Base-by-base conservation (phyloP, 306 rosid species). In the Castanea sativa region DNA sequence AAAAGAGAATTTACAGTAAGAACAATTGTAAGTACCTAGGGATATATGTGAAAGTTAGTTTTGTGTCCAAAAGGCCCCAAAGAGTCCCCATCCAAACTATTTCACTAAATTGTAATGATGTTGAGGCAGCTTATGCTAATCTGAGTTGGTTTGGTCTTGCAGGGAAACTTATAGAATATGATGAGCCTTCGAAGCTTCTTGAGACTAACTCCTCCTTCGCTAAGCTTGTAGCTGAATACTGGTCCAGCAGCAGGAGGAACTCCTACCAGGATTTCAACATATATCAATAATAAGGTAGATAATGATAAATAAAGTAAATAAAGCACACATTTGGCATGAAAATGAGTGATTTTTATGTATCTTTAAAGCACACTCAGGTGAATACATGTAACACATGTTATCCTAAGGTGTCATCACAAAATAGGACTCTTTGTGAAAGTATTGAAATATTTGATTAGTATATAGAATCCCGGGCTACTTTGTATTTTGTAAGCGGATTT, bases 171-270 rank as follows among this genome's bases (percentile, higher is more conserved):
- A 86, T 90, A 84, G 94, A 90, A 76, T 85, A 82, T 78, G 91
- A 85, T 55, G 82, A 85, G 51, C 95, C 92, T 25, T 80, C 85
- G 55, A 89, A 76, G 83, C 87, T 91, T 7, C 23, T 91, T 80
- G 88, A 85, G 69, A 71, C 83, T 1, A 85, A 80, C 60, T 88
- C 94, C 41, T 85, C 85, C 59, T 90, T 90, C 83, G 81, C 94
- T 12, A 88, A 84, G 88, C 92, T 88, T 35, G 92, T 89, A n/a
- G 90, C 86, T 69, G 91, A 91, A 55, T 89, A 91, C 33, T 91
- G 89, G 96, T 81, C 96, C 19, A 89, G 85, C 84, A 75, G 88
- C 85, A 82, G 32, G 61, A 78, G 77, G 73, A 85, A 81, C 73
- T 81, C 86, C 45, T 51, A 20, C 70, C 30, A n/a, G 23, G 15